These are phyloP conservation scores for Microdochium paspali DNA, from an alignment of 2,329 filamentous ascomycete genomes.

Conservation along the genomic window DNA sequence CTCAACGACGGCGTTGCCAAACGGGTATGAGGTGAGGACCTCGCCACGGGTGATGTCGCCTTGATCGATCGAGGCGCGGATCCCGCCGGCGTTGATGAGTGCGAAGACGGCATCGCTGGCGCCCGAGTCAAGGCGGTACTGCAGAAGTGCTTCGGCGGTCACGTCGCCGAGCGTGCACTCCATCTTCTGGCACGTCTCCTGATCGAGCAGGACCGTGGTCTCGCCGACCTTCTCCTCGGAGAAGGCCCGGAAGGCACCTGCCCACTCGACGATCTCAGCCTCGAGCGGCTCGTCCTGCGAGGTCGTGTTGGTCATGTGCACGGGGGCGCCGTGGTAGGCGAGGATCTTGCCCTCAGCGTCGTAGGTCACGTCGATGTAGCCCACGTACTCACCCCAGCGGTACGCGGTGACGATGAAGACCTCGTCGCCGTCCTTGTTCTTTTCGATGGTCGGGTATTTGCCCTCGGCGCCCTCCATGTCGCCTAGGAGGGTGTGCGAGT, in stretches of 20 bases:
- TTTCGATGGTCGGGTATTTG: slow-evolving; percentile 53
- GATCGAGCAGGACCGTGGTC: slow-evolving; percentile 46
- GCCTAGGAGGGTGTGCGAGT: slow-evolving; percentile 29
- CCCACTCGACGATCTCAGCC: slow-evolving; percentile 48
- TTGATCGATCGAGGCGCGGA: slow-evolving; percentile 52
- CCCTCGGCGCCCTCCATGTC: slow-evolving; percentile 48
- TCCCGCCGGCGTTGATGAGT: slow-evolving; percentile 54
- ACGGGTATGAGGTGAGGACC: slow-evolving; percentile 56
- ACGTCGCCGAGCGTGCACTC: slow-evolving; percentile 51
- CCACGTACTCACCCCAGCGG: slow-evolving; percentile 60
- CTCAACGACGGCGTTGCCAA: slow-evolving; percentile 55
- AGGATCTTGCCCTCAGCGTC: slow-evolving; percentile 50
- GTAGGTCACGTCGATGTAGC: slow-evolving; percentile 58
- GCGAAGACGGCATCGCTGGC: slow-evolving; percentile 41
- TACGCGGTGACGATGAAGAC: slow-evolving; percentile 61
- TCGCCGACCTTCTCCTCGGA: slow-evolving; percentile 46
- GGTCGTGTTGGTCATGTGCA: slow-evolving; percentile 54
- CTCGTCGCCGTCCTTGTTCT: slow-evolving; percentile 53
- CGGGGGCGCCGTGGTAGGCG: slow-evolving; percentile 52
- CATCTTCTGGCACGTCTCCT: slow-evolving; percentile 43
- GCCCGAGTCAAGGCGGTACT: slow-evolving; percentile 41
- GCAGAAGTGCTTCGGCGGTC: slow-evolving; percentile 49
- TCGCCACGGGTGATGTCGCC: slow-evolving; percentile 55
- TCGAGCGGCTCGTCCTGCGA: slow-evolving; percentile 46
- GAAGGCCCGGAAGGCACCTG: slow-evolving; percentile 50